These are phyloP conservation scores for Verticillium albo-atrum DNA, from an alignment of 2,329 filamentous ascomycete species.

Conservation along the genomic window DNA sequence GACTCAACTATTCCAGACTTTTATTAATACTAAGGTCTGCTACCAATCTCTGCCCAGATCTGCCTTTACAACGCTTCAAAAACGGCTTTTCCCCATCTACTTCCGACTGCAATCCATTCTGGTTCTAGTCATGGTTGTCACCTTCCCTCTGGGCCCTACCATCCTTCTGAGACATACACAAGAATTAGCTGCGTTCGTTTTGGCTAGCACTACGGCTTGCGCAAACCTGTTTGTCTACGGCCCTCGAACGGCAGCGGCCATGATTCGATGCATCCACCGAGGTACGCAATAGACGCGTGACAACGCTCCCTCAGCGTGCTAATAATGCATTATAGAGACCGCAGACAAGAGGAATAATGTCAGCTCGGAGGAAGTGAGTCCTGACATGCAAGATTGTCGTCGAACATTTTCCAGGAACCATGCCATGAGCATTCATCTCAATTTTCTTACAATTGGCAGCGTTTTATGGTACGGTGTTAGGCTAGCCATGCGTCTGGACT, in stretches of 20 bases:
- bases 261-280: constrained; percentile 26
- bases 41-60: constrained; percentile 25
- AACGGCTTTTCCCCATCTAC: constrained; percentile 35
- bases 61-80: constrained; percentile 33
- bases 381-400: constrained; percentile 21
- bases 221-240: constrained; percentile 32
- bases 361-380: constrained; percentile 7
- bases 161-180: constrained; percentile 21
- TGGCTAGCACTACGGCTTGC: constrained; percentile 23
- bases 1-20: constrained; percentile 33
- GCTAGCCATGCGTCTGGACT: constrained; percentile 17
- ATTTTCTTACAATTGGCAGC: constrained; percentile 27
- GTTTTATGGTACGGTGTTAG: constrained; percentile 24
- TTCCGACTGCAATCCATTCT: constrained; percentile 30
- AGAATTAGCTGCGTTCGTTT: constrained; percentile 28
- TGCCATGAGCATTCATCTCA: constrained; percentile 38
- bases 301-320: too few species aligned
- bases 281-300: constrained; percentile 10
- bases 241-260: constrained; percentile 25
- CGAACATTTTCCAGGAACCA: constrained; percentile 28
- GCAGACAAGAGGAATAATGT: constrained; percentile 11
- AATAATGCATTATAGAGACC: constrained; percentile 8
- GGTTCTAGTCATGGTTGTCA: constrained; percentile 25
- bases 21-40: constrained; percentile 30
- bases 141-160: constrained; percentile 23